Base-by-base conservation (phyloP, 768 basidiomycete species). In the Kwoniella mangroviensis region DNA sequence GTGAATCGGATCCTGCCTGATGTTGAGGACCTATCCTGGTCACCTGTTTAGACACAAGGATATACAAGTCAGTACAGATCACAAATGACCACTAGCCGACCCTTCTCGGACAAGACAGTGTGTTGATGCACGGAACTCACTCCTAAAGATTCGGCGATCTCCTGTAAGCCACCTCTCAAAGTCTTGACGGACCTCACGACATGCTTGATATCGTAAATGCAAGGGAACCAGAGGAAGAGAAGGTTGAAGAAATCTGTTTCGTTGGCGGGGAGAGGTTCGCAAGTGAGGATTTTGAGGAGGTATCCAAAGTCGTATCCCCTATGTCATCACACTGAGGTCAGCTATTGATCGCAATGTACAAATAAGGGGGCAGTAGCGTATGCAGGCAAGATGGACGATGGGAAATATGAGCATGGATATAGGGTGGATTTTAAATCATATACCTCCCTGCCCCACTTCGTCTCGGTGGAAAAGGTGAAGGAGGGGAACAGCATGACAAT, bases 251-350 rank as follows among this genome's bases (percentile, higher is more conserved):
- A 98, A 5, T 88, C 87, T 72, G 92, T 91, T 84, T 99, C 97
- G 26, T 89, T 89, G 21, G 90, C 89, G 10, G 97, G 97, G 69
- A 98, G 85, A 55, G 94, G 92, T 77, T 90, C 86, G 71, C 24
- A 92, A 6, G 85, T 86, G 49, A 99, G 87, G 52, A 98, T 88
- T 83, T 96, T 97, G 83, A 99, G 89, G 76, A 99, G 92, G 82
- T 98, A 99, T 43, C 97, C 97, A 84, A 99, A 98, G 84, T 99
- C 97, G 84, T 98, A 98, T 59, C 96, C 97, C 83, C 96, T 98
- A 72, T 49, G 6, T 0, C 34, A 34, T 34, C 34, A 34, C 34
- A 34, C 0, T 7, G 34, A 34, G 34, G 34, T 34, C 34, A 34
- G 34, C 34, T 7, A 34, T 34, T 34, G 34, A 34, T 7, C 34